Evolutionary conservation across 1,139 yeast genomes (phyloP).

Genomic region (Blastobotrys petasosporus): DNA sequence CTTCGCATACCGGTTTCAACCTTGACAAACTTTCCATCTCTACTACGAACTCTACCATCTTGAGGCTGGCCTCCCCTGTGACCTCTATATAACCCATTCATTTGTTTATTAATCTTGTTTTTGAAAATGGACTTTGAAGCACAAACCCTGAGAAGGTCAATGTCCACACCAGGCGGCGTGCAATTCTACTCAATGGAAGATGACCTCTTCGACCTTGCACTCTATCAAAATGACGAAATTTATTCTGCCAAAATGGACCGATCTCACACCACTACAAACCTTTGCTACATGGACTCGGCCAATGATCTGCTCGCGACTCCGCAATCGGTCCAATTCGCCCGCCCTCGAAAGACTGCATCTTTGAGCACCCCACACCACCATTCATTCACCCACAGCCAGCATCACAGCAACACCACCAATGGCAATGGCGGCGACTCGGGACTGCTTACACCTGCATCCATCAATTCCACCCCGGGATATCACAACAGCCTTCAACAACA

Average conservation of each 20-base stretch:
- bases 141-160: constrained; percentile 12
- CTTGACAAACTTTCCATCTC: no score
- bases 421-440: constrained; percentile 10
- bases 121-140: constrained; percentile 12
- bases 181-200: constrained; percentile 9
- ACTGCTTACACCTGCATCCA: constrained; percentile 12
- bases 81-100: neutral
- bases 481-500: no score
- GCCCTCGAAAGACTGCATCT: constrained; percentile 2
- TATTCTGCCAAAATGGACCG: constrained; percentile 12
- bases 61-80: no score
- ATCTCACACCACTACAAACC: constrained; percentile 8
- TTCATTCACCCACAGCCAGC: constrained; percentile 1
- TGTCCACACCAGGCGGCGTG: constrained; percentile 12
- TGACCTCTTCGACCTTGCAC: neutral
- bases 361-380: constrained; percentile 7
- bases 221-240: neutral
- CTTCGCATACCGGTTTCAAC: no score
- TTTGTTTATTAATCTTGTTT: neutral
- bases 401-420: no score
- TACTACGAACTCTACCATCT: no score
- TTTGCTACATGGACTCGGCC: constrained; percentile 11
- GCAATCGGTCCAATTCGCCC: neutral
- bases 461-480: constrained; percentile 1
- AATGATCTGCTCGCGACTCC: constrained; percentile 11